phyloP scores from a whole-genome alignment of 140 eudicot genomes.

The Erigeron philadelphicus region DNA sequence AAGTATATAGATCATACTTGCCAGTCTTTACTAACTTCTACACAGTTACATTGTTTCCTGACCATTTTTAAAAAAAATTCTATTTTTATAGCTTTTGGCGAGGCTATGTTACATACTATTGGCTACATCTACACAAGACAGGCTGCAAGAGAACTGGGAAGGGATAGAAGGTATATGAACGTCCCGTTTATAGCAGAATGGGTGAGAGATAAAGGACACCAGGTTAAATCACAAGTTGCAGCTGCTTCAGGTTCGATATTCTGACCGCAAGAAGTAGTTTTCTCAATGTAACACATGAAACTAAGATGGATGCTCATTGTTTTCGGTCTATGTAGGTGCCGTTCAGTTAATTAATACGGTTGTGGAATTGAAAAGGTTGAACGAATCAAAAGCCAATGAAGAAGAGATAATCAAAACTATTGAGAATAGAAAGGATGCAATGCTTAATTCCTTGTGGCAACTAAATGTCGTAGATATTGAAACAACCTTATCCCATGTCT shows the following conservation, averaged over 20 bases:
- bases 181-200: slow-evolving; percentile 72
- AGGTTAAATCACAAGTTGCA: slow-evolving; percentile 49
- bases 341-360: slow-evolving; percentile 51
- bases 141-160: slow-evolving; percentile 65
- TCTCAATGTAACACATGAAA: not conserved
- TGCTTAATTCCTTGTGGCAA: slow-evolving; percentile 69
- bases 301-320: slow-evolving; percentile 8
- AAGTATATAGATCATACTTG: too few species aligned
- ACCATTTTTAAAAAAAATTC: not conserved
- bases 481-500: slow-evolving; percentile 56
- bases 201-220: slow-evolving; percentile 73
- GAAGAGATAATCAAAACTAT: slow-evolving; percentile 42
- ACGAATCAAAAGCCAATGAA: slow-evolving; percentile 46
- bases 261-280: not conserved
- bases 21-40: too few species aligned
- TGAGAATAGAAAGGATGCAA: slow-evolving; percentile 55
- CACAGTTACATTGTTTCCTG: too few species aligned
- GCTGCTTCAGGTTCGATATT: slow-evolving; percentile 66
- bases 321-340: slow-evolving; percentile 44
- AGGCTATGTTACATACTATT: slow-evolving; percentile 75
- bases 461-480: slow-evolving; percentile 73
- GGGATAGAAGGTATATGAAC: slow-evolving; percentile 55
- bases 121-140: slow-evolving; percentile 80
- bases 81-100: slow-evolving; percentile 60
- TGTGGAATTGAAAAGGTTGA: slow-evolving; percentile 50